These are phyloP conservation scores for Aspergillus campestris DNA, from an alignment of 495 filamentous ascomycete genomes.

Conservation along the genomic window DNA sequence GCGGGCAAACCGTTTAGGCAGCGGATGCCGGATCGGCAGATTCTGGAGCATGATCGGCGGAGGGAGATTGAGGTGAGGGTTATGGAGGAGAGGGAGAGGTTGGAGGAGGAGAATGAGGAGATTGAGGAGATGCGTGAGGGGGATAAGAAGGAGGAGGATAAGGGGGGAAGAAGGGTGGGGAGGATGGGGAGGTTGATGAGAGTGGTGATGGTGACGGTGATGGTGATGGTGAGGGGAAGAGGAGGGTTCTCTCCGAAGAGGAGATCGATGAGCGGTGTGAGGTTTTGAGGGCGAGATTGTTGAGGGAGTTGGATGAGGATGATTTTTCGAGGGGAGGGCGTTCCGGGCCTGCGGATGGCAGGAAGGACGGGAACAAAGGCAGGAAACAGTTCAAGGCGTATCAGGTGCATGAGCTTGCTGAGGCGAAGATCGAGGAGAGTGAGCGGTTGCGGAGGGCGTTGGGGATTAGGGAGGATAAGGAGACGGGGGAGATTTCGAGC, in stretches of 20 bases:
- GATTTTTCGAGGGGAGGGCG: conserved; percentile 1
- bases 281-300: conserved; percentile 13
- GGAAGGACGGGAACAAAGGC: conserved; percentile 14
- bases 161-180: conserved; percentile 49
- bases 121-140: conserved; percentile 21
- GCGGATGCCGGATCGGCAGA: conserved; percentile 81
- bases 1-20: conserved; percentile 58
- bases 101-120: conserved; percentile 73
- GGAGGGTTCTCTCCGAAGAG: conserved; percentile 38
- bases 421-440: conserved; percentile 94
- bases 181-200: conserved; percentile 51
- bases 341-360: conserved; percentile 1
- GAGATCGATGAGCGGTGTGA: conserved; percentile 36
- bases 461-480: conserved; percentile 80
- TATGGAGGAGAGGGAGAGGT: conserved; percentile 75
- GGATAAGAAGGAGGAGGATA: conserved; percentile 5
- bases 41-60: conserved; percentile 86
- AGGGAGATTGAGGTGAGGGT: conserved; percentile 87
- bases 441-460: conserved; percentile 82
- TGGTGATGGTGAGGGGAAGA: conserved; percentile 58
- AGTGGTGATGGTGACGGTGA: conserved; percentile 49
- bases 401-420: conserved; percentile 92
- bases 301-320: conserved; percentile 25
- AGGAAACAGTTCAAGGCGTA: conserved; percentile 67
- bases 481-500: conserved; percentile 65